Evolutionary conservation across 441 rosid species (phyloP).

Genomic region (Flueggea neowawraea): DNA sequence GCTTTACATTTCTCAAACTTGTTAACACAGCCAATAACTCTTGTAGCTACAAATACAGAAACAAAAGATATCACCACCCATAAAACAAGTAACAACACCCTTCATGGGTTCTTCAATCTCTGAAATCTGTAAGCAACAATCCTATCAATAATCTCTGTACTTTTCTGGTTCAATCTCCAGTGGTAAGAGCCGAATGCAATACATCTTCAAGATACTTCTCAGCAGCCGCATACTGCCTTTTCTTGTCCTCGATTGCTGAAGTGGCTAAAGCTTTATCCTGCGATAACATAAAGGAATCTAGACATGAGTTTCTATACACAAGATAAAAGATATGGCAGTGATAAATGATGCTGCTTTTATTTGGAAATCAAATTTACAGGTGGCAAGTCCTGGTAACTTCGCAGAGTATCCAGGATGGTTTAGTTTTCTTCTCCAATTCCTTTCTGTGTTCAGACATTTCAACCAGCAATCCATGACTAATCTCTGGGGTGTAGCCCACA

Average conservation of each 20-base stretch:
- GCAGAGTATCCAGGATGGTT: constrained; percentile 78
- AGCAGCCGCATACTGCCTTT: constrained; percentile 82
- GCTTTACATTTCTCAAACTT: too few relatives aligned
- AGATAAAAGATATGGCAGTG: background rate
- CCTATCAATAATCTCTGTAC: background rate
- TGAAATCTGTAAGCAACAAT: background rate
- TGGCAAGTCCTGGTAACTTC: constrained; percentile 97
- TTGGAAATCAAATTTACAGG: constrained; percentile 46
- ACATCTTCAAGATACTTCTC: constrained; percentile 96
- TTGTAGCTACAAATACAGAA: too few relatives aligned
- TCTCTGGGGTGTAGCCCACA: constrained; percentile 83
- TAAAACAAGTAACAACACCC: background rate
- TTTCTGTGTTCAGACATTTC: constrained; percentile 87
- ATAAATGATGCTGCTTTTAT: background rate
- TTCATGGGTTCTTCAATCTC: background rate
- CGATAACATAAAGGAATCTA: constrained; percentile 4
- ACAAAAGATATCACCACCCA: too few relatives aligned
- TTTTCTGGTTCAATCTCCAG: constrained; percentile 29
- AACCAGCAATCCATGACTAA: constrained; percentile 82
- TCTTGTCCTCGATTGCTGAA: constrained; percentile 92
- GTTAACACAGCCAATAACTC: too few relatives aligned
- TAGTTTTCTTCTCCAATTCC: constrained; percentile 89
- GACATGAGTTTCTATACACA: background rate
- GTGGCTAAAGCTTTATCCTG: constrained; percentile 98
- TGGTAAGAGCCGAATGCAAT: constrained; percentile 72